Conservation (phyloP, 495 filamentous ascomycete species). For the Apiosordaria backusii region DNA sequence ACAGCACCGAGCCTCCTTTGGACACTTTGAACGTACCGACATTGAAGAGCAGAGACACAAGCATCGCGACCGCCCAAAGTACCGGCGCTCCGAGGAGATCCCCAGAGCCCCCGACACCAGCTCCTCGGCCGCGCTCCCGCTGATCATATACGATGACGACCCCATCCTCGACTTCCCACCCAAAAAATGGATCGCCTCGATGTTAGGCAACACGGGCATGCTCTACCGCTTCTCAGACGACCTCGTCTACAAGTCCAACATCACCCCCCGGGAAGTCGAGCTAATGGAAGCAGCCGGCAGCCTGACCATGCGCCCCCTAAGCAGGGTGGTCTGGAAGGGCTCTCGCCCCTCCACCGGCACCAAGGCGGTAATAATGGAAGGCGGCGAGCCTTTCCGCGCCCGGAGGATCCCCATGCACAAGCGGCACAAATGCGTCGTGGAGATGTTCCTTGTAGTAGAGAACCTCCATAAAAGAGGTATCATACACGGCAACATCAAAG, state of each 20-base stretch:
- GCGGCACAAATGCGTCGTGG: constrained; percentile 3
- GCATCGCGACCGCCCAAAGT: neutral
- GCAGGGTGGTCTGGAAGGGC: constrained; percentile 16
- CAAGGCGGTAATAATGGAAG: constrained; percentile 21
- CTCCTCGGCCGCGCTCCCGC: neutral
- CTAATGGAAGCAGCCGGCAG: constrained; percentile 21
- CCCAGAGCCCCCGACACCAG: neutral
- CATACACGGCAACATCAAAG: constrained; percentile 89
- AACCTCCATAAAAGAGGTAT: constrained; percentile 67
- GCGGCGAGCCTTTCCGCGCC: constrained; percentile 10
- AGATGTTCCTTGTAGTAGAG: constrained; percentile 19
- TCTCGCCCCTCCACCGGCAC: constrained; percentile 7
- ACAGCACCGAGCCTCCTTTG: neutral
- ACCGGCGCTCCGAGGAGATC: neutral
- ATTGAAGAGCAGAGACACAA: neutral
- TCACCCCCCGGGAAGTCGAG: constrained; percentile 16
- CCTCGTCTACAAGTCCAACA: constrained; percentile 21
- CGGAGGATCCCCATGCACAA: constrained; percentile 5
- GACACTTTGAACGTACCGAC: neutral
- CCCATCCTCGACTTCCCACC: constrained; percentile 21
- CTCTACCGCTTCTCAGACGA: constrained; percentile 18
- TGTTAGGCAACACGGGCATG: constrained; percentile 18
- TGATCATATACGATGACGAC: constrained; percentile 18
- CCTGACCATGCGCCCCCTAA: constrained; percentile 16
- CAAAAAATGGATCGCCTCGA: constrained; percentile 21